A percentile compares a stretch with the other conserved stretches of the same genome.
These are phyloP conservation scores for Linaria vulgaris DNA, from an alignment of 257 asterid species.

Conservation along the genomic window DNA sequence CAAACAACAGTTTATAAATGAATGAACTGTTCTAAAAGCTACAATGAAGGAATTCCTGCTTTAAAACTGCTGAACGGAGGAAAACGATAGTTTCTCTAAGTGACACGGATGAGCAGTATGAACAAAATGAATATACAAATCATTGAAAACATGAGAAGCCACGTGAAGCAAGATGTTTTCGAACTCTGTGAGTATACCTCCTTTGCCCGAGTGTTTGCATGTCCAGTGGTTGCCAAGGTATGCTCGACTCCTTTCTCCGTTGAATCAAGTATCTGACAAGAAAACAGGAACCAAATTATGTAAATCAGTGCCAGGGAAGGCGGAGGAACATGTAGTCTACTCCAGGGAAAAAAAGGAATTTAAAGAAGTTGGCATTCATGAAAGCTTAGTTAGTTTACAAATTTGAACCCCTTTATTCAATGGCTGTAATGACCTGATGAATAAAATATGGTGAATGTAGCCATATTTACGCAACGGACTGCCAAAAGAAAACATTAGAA, in stretches of 20 bases:
- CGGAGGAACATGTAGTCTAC: neutral
- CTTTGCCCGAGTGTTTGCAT: conserved; percentile 61
- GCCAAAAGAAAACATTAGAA: too few species aligned
- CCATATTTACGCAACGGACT: conserved; percentile 1
- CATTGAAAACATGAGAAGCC: conserved; percentile 74
- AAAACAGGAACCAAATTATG: neutral
- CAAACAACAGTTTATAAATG: too few species aligned
- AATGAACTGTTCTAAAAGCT: too few species aligned
- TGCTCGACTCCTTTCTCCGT: conserved; percentile 87
- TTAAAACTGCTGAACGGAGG: neutral
- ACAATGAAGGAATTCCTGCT: neutral
- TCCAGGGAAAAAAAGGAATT: too few species aligned
- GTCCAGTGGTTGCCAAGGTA: conserved; percentile 86
- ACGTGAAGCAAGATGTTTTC: conserved; percentile 75
- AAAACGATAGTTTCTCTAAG: conserved; percentile 30
- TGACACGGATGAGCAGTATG: conserved; percentile 77
- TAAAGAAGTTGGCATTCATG: too few species aligned
- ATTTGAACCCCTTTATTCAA: too few species aligned
- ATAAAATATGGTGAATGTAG: neutral
- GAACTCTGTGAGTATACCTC: conserved; percentile 48
- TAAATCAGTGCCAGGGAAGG: neutral
- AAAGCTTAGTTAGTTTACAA: too few species aligned
- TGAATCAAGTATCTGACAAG: conserved; percentile 71
- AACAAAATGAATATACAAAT: conserved; percentile 75
- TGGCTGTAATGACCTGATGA: too few species aligned